Evolutionary conservation across 73 alveolate species (phyloP).

Genomic region (Breviolum minutum): DNA sequence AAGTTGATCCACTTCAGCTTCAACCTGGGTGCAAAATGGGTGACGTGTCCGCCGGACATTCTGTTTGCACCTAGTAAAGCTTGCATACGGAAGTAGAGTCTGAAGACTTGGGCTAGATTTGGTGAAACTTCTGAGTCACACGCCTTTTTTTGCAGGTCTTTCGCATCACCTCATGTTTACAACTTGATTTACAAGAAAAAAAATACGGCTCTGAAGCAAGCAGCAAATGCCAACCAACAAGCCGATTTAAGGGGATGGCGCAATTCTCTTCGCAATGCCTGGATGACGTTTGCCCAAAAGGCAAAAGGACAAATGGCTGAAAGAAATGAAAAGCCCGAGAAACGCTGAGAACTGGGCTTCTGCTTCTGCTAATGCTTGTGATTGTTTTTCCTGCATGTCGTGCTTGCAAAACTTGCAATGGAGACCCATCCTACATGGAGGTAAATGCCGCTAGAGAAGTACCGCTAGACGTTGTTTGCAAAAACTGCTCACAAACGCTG

Average conservation of each 20-base stretch:
- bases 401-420: background rate
- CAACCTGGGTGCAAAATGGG: background rate
- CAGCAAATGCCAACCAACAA: no score
- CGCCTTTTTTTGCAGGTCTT: constrained; percentile 62
- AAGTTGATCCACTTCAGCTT: constrained; percentile 72
- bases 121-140: no score
- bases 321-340: background rate
- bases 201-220: background rate
- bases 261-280: constrained; percentile 59
- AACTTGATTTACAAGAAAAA: background rate
- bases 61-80: no score
- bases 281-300: background rate
- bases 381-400: constrained; percentile 23
- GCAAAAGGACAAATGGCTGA: background rate
- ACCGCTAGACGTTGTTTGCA: no score
- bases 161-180: constrained; percentile 20
- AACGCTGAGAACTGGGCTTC: background rate
- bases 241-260: background rate
- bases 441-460: no score
- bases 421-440: no score
- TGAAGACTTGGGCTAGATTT: no score
- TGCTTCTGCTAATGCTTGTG: constrained; percentile 65
- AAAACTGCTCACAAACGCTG: no score
- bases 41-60: background rate
- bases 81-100: no score